phyloP scores from a whole-genome alignment of 2,329 filamentous ascomycete species.

The Pezicula carpinea region DNA sequence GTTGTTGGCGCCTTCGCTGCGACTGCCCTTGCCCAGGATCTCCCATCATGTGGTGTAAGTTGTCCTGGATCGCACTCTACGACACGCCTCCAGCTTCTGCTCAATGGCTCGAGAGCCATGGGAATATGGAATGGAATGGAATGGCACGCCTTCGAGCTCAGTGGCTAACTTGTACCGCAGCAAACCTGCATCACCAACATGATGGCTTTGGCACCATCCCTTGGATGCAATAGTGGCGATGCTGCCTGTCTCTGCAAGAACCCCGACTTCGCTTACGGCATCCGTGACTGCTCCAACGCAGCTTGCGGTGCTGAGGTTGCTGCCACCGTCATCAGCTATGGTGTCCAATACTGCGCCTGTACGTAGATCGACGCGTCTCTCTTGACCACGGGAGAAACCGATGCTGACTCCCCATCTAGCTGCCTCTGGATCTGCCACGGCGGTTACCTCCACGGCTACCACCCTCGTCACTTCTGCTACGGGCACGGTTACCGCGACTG shows the following conservation, averaged over 20 bases:
- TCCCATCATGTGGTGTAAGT: conserved; percentile 30
- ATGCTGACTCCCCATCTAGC: neutral
- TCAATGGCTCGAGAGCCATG: neutral
- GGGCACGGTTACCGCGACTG: conserved; percentile 4
- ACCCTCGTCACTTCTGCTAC: conserved; percentile 1
- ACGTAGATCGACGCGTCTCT: conserved; percentile 7
- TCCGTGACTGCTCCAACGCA: conserved; percentile 41
- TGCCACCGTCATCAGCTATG: conserved; percentile 26
- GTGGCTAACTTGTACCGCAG: conserved; percentile 18
- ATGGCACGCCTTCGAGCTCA: neutral
- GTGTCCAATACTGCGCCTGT: conserved; percentile 21
- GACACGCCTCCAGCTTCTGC: neutral
- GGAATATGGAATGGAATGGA: no score
- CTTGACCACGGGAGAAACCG: neutral
- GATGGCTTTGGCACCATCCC: conserved; percentile 33
- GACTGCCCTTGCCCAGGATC: conserved; percentile 20
- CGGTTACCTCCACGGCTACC: conserved; percentile 2
- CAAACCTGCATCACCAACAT: conserved; percentile 41
- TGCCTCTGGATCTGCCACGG: conserved; percentile 5
- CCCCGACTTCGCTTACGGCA: conserved; percentile 38
- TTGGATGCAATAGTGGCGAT: conserved; percentile 35
- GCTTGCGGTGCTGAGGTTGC: conserved; percentile 31
- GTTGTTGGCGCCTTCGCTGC: conserved; percentile 21
- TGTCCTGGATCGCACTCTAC: neutral
- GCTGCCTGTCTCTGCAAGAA: conserved; percentile 39